Evolutionary conservation across 2,329 filamentous ascomycete genomes (phyloP).

Genomic region (Aureobasidium sp.): DNA sequence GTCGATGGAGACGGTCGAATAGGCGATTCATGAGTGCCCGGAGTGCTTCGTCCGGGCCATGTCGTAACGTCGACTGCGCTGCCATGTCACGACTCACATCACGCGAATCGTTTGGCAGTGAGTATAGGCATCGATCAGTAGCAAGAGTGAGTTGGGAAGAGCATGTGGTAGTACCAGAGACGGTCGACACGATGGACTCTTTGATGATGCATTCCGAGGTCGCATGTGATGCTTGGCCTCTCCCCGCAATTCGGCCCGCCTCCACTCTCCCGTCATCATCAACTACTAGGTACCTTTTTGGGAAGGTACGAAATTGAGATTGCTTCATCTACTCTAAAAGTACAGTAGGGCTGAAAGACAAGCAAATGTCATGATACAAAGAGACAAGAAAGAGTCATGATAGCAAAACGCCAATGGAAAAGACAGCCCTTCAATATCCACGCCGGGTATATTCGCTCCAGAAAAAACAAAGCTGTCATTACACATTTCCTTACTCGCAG

Average conservation of each 20-base stretch:
- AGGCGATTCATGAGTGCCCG: constrained; percentile 40
- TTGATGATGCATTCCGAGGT: constrained; percentile 7
- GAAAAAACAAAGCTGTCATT: neutral
- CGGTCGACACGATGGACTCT: neutral
- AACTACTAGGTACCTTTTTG: neutral
- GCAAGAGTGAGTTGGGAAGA: neutral
- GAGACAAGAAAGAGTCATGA: neutral
- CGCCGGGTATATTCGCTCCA: neutral
- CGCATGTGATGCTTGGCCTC: constrained; percentile 8
- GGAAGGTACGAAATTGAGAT: neutral
- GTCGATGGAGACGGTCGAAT: constrained; percentile 38
- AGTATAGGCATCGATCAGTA: neutral
- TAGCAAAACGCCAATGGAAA: neutral
- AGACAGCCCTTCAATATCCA: neutral
- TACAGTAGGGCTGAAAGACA: neutral
- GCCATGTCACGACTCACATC: constrained; percentile 52
- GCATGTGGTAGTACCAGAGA: neutral
- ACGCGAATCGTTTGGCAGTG: neutral
- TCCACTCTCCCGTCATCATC: neutral
- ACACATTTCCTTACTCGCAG: constrained; percentile 1
- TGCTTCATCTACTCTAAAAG: neutral
- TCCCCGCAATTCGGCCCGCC: neutral
- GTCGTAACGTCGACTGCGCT: constrained; percentile 69
- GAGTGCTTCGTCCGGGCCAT: constrained; percentile 35
- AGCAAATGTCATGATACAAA: neutral